Evolutionary conservation across 116 monocot genomes (phyloP).

Genomic region (Iris pallida): DNA sequence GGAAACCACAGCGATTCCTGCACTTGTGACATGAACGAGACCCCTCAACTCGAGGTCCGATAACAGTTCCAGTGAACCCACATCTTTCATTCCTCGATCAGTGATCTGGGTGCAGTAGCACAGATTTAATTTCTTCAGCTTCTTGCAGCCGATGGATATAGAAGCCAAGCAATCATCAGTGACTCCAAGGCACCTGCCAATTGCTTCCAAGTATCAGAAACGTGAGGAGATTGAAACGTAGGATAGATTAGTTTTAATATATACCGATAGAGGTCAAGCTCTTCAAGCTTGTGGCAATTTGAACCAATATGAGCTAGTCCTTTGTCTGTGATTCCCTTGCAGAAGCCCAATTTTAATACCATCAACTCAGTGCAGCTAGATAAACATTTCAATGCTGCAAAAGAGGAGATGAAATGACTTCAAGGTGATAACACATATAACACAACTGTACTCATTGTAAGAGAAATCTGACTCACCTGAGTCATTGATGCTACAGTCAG

Average conservation of each 20-base stretch:
- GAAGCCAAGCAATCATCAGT: constrained; percentile 57
- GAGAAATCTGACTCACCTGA: constrained; percentile 27
- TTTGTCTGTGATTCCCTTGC: constrained; percentile 44
- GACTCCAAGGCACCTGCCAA: constrained; percentile 50
- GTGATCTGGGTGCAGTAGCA: constrained; percentile 79
- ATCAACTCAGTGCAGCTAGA: constrained; percentile 50
- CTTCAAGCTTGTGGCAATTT: constrained; percentile 54
- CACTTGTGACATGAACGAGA: constrained; percentile 38
- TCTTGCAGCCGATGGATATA: constrained; percentile 59
- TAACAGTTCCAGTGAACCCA: constrained; percentile 49
- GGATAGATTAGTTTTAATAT: background rate
- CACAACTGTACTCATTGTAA: too few species aligned
- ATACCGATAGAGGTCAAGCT: constrained; percentile 88
- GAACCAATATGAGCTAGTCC: constrained; percentile 60
- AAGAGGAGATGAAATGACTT: background rate
- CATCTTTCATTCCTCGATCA: constrained; percentile 50
- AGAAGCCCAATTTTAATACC: constrained; percentile 70
- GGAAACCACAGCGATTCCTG: constrained; percentile 51
- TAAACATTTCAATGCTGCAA: constrained; percentile 63
- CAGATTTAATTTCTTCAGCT: constrained; percentile 62
- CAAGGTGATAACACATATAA: background rate
- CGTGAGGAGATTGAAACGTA: background rate
- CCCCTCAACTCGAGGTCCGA: constrained; percentile 66
- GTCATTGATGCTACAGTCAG: constrained; percentile 66
- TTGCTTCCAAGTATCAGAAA: constrained; percentile 1